Conservation (phyloP, 306 rosid species). For the Prunus mume region DNA sequence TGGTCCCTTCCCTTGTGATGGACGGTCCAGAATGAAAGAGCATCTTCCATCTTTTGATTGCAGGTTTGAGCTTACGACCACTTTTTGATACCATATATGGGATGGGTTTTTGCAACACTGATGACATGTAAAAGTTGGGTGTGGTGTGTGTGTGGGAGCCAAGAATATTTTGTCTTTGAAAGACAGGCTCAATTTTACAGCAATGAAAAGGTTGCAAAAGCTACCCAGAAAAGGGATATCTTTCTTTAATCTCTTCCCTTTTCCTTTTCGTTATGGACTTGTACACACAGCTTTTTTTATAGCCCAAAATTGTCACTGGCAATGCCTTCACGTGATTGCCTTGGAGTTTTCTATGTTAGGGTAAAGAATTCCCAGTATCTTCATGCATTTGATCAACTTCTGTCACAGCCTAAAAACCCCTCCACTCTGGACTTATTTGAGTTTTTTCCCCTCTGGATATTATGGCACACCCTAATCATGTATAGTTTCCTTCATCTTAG, state of each 20-base stretch:
- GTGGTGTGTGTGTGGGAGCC: conserved; percentile 8
- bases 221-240: conserved; percentile 16
- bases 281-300: conserved; percentile 38
- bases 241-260: conserved; percentile 19
- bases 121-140: conserved; percentile 11
- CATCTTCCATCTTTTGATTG: conserved; percentile 1
- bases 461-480: background rate
- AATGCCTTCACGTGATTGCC: conserved; percentile 58
- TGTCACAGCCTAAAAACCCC: conserved; percentile 3
- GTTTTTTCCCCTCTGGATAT: background rate
- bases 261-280: conserved; percentile 28
- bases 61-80: conserved; percentile 9
- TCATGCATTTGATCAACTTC: conserved; percentile 35
- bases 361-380: conserved; percentile 22
- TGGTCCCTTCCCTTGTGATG: conserved; percentile 11
- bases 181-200: conserved; percentile 32
- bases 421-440: background rate
- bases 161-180: conserved; percentile 11
- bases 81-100: background rate
- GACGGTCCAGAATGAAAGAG: conserved; percentile 29
- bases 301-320: conserved; percentile 47
- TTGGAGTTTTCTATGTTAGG: conserved; percentile 34
- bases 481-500: background rate
- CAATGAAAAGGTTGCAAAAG: conserved; percentile 20
- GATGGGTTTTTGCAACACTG: conserved; percentile 17